Evolutionary conservation across 768 basidiomycete species (phyloP).

Genomic region (Wakefieldia striispora): DNA sequence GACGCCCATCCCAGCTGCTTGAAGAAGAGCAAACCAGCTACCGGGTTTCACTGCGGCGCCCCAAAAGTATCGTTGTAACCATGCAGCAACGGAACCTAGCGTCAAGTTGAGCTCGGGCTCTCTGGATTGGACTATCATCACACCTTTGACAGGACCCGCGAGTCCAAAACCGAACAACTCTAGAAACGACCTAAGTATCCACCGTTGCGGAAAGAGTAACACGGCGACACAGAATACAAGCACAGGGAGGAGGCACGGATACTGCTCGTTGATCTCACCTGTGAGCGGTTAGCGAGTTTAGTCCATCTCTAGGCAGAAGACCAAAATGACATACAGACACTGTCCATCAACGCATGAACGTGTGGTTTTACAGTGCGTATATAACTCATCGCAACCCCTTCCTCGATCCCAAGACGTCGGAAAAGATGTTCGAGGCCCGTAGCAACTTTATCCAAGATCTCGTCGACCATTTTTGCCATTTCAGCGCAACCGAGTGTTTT

Average conservation of each 20-base stretch:
- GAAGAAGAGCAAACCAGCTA: conserved; percentile 16
- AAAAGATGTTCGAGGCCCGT: conserved; percentile 2
- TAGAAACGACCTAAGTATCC: conserved; percentile 15
- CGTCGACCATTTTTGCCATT: too few relatives aligned
- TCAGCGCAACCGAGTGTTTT: too few relatives aligned
- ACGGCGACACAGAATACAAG: neutral
- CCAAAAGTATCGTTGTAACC: conserved; percentile 6
- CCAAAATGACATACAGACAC: conserved; percentile 5
- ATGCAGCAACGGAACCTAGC: conserved; percentile 15
- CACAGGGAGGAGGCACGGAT: conserved; percentile 4
- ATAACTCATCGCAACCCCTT: conserved; percentile 2
- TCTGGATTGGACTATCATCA: neutral
- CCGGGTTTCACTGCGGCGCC: neutral
- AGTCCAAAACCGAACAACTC: conserved; percentile 16
- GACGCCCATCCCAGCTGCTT: conserved; percentile 12
- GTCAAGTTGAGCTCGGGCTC: neutral
- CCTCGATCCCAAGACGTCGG: conserved; percentile 3
- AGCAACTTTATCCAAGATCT: neutral
- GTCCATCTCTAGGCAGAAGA: neutral
- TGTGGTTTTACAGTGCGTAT: conserved; percentile 4
- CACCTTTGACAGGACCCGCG: conserved; percentile 14
- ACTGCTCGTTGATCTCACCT: conserved; percentile 15
- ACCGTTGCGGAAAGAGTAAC: conserved; percentile 12
- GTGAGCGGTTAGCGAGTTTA: neutral
- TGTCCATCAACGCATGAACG: conserved; percentile 3